phyloP scores from a whole-genome alignment of 768 basidiomycete species.

The Hypholoma sublateritium region DNA sequence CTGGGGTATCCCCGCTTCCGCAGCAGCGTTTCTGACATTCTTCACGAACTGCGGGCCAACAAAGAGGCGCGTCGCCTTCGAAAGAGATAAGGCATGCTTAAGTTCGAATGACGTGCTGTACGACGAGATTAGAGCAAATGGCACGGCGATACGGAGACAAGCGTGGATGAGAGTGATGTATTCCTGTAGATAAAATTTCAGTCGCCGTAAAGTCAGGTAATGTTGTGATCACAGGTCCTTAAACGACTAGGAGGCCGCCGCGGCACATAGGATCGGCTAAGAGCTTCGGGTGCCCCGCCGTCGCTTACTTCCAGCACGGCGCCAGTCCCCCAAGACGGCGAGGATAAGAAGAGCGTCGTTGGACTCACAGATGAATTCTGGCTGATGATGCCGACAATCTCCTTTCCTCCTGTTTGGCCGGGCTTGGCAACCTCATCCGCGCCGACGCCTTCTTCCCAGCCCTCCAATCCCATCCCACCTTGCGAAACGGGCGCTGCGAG shows the following conservation, averaged over 20 bases:
- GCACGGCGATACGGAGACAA: constrained; percentile 28
- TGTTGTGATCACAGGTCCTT: no score
- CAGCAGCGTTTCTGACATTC: constrained; percentile 29
- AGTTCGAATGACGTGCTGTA: constrained; percentile 39
- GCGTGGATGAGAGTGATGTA: constrained; percentile 34
- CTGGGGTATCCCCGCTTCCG: constrained; percentile 33
- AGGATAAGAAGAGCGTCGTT: constrained; percentile 11
- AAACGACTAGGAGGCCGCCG: no score
- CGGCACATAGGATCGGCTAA: no score
- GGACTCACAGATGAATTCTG: constrained; percentile 64
- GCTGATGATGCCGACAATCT: constrained; percentile 70
- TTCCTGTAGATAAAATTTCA: constrained; percentile 26
- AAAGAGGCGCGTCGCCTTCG: constrained; percentile 33
- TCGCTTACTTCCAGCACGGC: not conserved
- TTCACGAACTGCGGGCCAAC: constrained; percentile 32
- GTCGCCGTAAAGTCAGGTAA: not conserved
- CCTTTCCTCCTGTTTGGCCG: constrained; percentile 26
- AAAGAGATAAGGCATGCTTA: constrained; percentile 31
- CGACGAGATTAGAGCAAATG: constrained; percentile 35
- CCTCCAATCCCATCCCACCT: constrained; percentile 57
- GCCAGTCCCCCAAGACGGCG: constrained; percentile 5
- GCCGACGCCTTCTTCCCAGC: constrained; percentile 51
- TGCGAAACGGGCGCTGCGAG: constrained; percentile 42
- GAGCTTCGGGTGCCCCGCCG: not conserved
- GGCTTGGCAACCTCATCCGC: constrained; percentile 12